phyloP scores from a whole-genome alignment of 495 filamentous ascomycete genomes.

The Aspergillus wentii region DNA sequence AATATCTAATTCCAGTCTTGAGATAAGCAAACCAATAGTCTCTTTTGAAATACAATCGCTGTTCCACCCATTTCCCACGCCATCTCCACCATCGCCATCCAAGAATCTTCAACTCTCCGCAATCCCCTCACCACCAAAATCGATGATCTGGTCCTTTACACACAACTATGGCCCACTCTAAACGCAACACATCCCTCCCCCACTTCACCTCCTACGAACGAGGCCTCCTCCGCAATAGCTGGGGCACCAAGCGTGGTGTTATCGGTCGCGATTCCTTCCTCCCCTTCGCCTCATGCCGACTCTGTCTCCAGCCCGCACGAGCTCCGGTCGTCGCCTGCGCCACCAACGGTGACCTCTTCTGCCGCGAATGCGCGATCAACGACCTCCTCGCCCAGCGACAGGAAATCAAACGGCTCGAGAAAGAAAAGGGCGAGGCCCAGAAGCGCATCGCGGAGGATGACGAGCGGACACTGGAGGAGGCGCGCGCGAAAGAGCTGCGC shows the following conservation, averaged over 20 bases:
- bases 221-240: constrained; percentile 67
- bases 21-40: too few relatives aligned
- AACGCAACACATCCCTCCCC: constrained; percentile 93
- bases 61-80: too few relatives aligned
- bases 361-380: constrained; percentile 86
- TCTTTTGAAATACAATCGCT: too few relatives aligned
- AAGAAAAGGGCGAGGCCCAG: constrained; percentile 51
- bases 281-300: constrained; percentile 81
- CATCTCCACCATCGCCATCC: neutral
- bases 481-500: constrained; percentile 23
- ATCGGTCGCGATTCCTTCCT: constrained; percentile 91
- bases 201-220: constrained; percentile 96
- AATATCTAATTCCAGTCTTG: too few relatives aligned
- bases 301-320: constrained; percentile 81
- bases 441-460: constrained; percentile 37
- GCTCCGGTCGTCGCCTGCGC: constrained; percentile 77
- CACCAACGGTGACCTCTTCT: constrained; percentile 88
- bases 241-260: constrained; percentile 78
- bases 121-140: neutral
- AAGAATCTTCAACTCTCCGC: too few relatives aligned
- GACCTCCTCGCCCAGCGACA: constrained; percentile 88
- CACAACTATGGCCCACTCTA: constrained; percentile 48
- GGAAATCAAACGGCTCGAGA: constrained; percentile 83
- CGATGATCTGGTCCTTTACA: neutral
- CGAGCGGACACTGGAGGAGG: constrained; percentile 30